Evolutionary conservation across 805 yeast genomes (phyloP), one percentile per base, ranked within the genome.

Genomic region (Wickerhamomyces bovis): DNA sequence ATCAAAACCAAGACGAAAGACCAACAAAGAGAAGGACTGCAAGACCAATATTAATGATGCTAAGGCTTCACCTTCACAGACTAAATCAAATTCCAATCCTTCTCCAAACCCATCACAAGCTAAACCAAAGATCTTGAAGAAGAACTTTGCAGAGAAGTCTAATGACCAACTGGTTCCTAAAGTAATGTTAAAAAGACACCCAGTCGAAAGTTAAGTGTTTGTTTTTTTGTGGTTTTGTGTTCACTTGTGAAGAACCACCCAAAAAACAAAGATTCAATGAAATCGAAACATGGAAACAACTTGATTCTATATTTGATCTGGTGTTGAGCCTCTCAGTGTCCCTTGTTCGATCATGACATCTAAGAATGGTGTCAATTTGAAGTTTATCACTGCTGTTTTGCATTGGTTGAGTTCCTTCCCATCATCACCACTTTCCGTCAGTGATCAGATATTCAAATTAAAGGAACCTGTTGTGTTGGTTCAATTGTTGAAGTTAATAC

Each of bases 341-440:
- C n/a, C n/a, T n/a, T n/a, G n/a, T n/a, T 15, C n/a, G 15, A 12
- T 15, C 13, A 31, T 31, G 35, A 4, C 18, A 10, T 6, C 35
- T 18, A 31, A 31, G 35, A 31, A 31, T 10, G 31, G 13, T 28
- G 18, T 16, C 16, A 31, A 31, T 31, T 4, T 31, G 5, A 44
- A 39, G 38, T 42, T 44, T 20, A 39, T 49, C 19, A 19, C 13
- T 18, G 46, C 52, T 20, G 43, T 43, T 13, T 13, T 43, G 12
- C 49, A 38, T 9, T 46, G 49, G 49, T 40, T 46, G 11, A 13
- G 44, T 12, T 4, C 39, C 10, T 39, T 43, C 20, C 46, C 50
- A 3, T 21, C 39, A 5, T 47, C 47, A 10, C 39, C 46, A 9
- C 35, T 43, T 21, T 9, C 19, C 9, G 11, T 10, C 4, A 39